Evolutionary conservation across 768 basidiomycete genomes (phyloP).

Genomic region (Trametes punicea): DNA sequence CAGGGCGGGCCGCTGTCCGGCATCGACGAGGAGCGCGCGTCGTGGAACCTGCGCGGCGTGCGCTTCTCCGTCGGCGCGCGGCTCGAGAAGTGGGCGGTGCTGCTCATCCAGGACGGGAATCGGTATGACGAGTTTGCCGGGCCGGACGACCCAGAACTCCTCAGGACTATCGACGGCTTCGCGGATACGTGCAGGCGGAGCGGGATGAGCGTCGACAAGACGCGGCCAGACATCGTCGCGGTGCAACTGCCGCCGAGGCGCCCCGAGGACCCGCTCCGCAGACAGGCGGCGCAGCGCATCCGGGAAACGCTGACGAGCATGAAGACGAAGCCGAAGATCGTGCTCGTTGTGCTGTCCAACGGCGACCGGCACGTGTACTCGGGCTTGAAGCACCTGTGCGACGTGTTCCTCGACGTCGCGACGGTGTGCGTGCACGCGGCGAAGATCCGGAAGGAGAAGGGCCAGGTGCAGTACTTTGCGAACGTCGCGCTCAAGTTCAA

Average conservation of each 20-base stretch:
- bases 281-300: slow-evolving; percentile 46
- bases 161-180: slow-evolving; percentile 48
- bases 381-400: slow-evolving; percentile 51
- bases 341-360: slow-evolving; percentile 47
- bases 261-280: slow-evolving; percentile 53
- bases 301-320: slow-evolving; percentile 35
- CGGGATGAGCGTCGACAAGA: slow-evolving; percentile 53
- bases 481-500: slow-evolving; percentile 56
- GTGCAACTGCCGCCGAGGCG: slow-evolving; percentile 51
- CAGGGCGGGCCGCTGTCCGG: slow-evolving; percentile 25
- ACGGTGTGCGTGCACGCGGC: slow-evolving; percentile 72
- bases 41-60: slow-evolving; percentile 54
- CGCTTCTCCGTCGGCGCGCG: slow-evolving; percentile 57
- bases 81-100: slow-evolving; percentile 63
- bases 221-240: slow-evolving; percentile 36
- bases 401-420: slow-evolving; percentile 45
- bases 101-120: slow-evolving; percentile 62
- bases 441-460: slow-evolving; percentile 68
- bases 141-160: slow-evolving; percentile 52
- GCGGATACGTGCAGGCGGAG: slow-evolving; percentile 55
- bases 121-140: slow-evolving; percentile 56
- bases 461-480: slow-evolving; percentile 50
- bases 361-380: slow-evolving; percentile 48
- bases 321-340: slow-evolving; percentile 39
- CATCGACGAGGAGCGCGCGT: slow-evolving; percentile 42